A percentile compares a stretch with the other conserved stretches of the same genome.
These are phyloP conservation scores for Melocanna baccifera DNA, from an alignment of 176 grass and related monocot genomes.

Conservation along the genomic window DNA sequence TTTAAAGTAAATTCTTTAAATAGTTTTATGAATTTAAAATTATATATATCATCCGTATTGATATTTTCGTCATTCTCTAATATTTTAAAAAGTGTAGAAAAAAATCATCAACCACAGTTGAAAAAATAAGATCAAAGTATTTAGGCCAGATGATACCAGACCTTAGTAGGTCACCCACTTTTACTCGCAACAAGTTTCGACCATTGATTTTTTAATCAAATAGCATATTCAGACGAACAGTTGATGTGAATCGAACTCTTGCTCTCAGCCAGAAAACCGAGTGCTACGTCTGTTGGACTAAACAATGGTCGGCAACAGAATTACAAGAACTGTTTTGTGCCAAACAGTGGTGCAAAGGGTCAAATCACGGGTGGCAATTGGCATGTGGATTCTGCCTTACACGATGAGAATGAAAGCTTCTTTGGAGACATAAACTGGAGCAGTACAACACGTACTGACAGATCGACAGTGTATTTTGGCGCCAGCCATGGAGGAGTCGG, in stretches of 20 bases:
- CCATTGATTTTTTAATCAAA: neutral
- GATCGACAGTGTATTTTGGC: neutral
- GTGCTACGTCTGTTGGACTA: neutral
- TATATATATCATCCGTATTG: rapidly evolving
- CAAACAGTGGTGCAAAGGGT: neutral
- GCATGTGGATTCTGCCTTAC: neutral
- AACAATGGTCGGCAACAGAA: neutral
- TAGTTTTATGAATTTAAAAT: too few relatives aligned
- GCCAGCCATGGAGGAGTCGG: conserved; percentile 5
- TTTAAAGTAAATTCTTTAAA: too few relatives aligned
- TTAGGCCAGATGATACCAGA: too few relatives aligned
- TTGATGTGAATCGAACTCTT: neutral
- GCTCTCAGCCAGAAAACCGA: too few relatives aligned
- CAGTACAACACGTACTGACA: neutral
- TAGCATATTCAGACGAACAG: neutral
- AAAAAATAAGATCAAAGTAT: too few relatives aligned
- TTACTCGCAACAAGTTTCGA: too few relatives aligned
- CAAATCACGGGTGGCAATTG: neutral
- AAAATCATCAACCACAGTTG: too few relatives aligned
- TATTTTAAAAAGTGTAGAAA: too few relatives aligned
- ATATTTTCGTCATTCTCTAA: too few relatives aligned
- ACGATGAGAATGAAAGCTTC: neutral
- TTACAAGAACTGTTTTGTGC: neutral
- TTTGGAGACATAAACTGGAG: neutral
- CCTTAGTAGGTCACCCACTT: too few relatives aligned